phyloP scores from a whole-genome alignment of 2,329 filamentous ascomycete species.

The Colletotrichum tropicicola region DNA sequence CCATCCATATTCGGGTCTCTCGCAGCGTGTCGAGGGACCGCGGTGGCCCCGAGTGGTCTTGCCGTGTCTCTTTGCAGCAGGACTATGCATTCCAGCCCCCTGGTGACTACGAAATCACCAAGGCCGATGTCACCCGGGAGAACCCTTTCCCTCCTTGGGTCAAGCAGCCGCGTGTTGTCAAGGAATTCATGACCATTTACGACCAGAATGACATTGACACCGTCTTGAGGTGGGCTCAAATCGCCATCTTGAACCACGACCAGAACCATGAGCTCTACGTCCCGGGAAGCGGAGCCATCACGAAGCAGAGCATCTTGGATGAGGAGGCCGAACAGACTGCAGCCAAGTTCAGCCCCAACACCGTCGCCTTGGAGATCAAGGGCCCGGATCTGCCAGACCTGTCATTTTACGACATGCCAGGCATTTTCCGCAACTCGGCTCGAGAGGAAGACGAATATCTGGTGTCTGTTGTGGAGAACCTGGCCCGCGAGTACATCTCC shows the following conservation, averaged over 20 bases:
- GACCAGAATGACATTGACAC: slow-evolving; percentile 72
- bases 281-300: slow-evolving; percentile 55
- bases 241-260: slow-evolving; percentile 77
- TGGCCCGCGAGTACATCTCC: slow-evolving; percentile 76
- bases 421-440: slow-evolving; percentile 77
- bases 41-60: slow-evolving; percentile 65
- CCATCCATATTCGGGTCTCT: slow-evolving; percentile 80
- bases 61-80: slow-evolving; percentile 71
- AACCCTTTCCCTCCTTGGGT: slow-evolving; percentile 75
- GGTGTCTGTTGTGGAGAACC: slow-evolving; percentile 75
- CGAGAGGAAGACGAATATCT: slow-evolving; percentile 73
- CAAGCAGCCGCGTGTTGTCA: slow-evolving; percentile 53
- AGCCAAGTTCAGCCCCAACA: slow-evolving; percentile 83
- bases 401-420: slow-evolving; percentile 87
- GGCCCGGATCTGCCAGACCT: slow-evolving; percentile 76
- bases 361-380: slow-evolving; percentile 79
- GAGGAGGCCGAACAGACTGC: slow-evolving; percentile 53
- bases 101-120: slow-evolving; percentile 46
- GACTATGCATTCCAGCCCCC: slow-evolving; percentile 67
- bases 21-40: slow-evolving; percentile 43
- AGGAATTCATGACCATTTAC: slow-evolving; percentile 71
- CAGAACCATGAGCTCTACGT: slow-evolving; percentile 61
- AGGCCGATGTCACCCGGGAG: slow-evolving; percentile 55
- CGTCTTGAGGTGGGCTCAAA: slow-evolving; percentile 77
- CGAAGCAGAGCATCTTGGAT: slow-evolving; percentile 43